Percentiles rank a stretch among this genome's conserved stretches.
Conservation (phyloP, 495 filamentous ascomycete species). For the Echria macrotheca region DNA sequence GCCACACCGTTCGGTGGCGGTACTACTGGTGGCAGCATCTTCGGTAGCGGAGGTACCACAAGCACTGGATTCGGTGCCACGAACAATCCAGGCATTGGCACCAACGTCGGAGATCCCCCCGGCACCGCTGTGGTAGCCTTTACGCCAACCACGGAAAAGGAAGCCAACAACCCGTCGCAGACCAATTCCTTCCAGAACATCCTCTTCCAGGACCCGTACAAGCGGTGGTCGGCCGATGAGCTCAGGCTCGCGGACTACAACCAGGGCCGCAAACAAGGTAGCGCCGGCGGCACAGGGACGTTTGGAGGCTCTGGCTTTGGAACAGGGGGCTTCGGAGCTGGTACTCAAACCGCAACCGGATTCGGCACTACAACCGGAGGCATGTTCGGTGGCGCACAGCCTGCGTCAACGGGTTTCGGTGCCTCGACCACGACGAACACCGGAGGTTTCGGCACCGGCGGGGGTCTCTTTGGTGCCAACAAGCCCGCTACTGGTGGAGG, state of each 20-base stretch:
- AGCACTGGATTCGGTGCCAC: conserved; percentile 48
- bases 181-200: conserved; percentile 83
- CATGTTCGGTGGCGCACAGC: neutral
- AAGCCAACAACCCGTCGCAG: conserved; percentile 46
- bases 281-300: conserved; percentile 70
- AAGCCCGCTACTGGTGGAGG: conserved; percentile 27
- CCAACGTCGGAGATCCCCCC: conserved; percentile 46
- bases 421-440: conserved; percentile 37
- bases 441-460: conserved; percentile 39
- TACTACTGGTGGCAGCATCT: conserved; percentile 37
- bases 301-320: conserved; percentile 69
- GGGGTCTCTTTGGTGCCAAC: conserved; percentile 45
- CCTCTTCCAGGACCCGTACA: conserved; percentile 77
- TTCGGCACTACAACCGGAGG: conserved; percentile 27
- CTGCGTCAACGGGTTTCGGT: conserved; percentile 31
- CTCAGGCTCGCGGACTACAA: conserved; percentile 84
- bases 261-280: conserved; percentile 76
- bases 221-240: conserved; percentile 86
- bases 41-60: conserved; percentile 36
- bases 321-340: conserved; percentile 41
- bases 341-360: conserved; percentile 29
- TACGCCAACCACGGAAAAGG: conserved; percentile 74
- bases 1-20: conserved; percentile 32
- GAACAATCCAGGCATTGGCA: conserved; percentile 34
- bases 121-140: conserved; percentile 75